phyloP scores from a whole-genome alignment of 495 filamentous ascomycete genomes.

The Cudoniella acicularis region DNA sequence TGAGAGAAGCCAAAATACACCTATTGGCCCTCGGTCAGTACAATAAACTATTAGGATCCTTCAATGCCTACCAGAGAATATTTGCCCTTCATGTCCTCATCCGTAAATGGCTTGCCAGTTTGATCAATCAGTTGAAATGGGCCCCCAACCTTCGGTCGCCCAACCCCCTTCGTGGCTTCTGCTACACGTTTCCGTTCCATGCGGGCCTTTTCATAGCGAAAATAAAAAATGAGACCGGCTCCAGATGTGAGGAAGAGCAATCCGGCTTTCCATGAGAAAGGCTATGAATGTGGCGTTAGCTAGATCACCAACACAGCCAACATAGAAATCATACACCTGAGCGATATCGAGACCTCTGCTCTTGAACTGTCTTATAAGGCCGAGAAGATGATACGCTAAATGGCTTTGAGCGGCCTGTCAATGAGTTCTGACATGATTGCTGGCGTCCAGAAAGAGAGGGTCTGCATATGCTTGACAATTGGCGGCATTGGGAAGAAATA shows the following conservation, averaged over 20 bases:
- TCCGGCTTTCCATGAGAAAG: conserved; percentile 89
- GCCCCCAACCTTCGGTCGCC: conserved; percentile 89
- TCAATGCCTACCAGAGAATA: conserved; percentile 60
- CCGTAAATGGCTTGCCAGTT: conserved; percentile 69
- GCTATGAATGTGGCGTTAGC: conserved; percentile 39
- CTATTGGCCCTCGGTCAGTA: conserved; percentile 35
- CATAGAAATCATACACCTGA: conserved; percentile 39
- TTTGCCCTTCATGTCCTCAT: conserved; percentile 77
- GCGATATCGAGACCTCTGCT: conserved; percentile 48
- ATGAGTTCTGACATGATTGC: conserved; percentile 4
- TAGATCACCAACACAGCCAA: neutral
- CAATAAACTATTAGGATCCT: neutral
- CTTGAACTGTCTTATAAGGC: conserved; percentile 50
- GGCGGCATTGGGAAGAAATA: conserved; percentile 6
- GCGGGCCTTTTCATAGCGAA: conserved; percentile 83
- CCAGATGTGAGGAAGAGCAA: conserved; percentile 79
- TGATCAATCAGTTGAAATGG: conserved; percentile 79
- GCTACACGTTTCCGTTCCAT: conserved; percentile 82
- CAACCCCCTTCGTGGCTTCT: conserved; percentile 88
- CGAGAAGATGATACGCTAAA: conserved; percentile 21
- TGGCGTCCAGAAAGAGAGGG: neutral
- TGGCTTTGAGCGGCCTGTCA: neutral
- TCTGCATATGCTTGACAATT: neutral
- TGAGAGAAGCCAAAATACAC: conserved; percentile 98
- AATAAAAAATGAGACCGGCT: conserved; percentile 77